A percentile compares a stretch with the other conserved stretches of the same genome.
phyloP scores from a whole-genome alignment of 2,329 filamentous ascomycete genomes.

The Trichocomaceae sp. region DNA sequence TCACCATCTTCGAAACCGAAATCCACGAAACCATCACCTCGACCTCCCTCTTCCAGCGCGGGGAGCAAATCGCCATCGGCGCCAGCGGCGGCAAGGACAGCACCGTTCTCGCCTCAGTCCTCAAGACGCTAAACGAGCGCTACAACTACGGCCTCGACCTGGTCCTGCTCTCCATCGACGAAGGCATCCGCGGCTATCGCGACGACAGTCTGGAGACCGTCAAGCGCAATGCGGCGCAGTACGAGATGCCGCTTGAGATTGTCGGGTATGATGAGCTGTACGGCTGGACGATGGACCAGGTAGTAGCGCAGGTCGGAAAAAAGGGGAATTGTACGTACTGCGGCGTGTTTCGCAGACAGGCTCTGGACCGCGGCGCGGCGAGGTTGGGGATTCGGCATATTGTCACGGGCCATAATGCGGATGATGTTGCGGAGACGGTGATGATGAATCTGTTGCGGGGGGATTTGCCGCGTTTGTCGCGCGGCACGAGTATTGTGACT shows the following conservation, averaged over 20 bases:
- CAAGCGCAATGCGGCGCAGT: constrained; percentile 85
- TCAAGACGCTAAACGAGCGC: constrained; percentile 89
- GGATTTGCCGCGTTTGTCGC: constrained; percentile 76
- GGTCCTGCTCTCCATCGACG: constrained; percentile 84
- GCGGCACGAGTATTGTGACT: constrained; percentile 86
- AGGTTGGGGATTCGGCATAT: constrained; percentile 84
- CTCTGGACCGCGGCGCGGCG: constrained; percentile 84
- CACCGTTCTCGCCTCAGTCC: constrained; percentile 86
- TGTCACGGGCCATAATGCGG: constrained; percentile 94
- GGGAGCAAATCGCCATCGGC: constrained; percentile 86
- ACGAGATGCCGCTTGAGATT: constrained; percentile 85
- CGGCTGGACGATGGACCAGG: constrained; percentile 99
- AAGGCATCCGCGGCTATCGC: constrained; percentile 93
- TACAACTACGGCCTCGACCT: constrained; percentile 81
- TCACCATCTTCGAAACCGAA: constrained; percentile 81
- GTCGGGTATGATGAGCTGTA: constrained; percentile 91
- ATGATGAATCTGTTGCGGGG: constrained; percentile 94
- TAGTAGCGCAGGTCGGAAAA: constrained; percentile 91
- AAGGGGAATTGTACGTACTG: constrained; percentile 99
- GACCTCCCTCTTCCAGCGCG: constrained; percentile 70
- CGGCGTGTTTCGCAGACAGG: constrained; percentile 90
- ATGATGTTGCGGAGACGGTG: constrained; percentile 94
- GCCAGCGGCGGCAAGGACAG: constrained; percentile 97
- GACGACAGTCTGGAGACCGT: constrained; percentile 96
- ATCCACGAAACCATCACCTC: constrained; percentile 85